Conservation (phyloP, 2,329 filamentous ascomycete species). For the Colletotrichum sp. region DNA sequence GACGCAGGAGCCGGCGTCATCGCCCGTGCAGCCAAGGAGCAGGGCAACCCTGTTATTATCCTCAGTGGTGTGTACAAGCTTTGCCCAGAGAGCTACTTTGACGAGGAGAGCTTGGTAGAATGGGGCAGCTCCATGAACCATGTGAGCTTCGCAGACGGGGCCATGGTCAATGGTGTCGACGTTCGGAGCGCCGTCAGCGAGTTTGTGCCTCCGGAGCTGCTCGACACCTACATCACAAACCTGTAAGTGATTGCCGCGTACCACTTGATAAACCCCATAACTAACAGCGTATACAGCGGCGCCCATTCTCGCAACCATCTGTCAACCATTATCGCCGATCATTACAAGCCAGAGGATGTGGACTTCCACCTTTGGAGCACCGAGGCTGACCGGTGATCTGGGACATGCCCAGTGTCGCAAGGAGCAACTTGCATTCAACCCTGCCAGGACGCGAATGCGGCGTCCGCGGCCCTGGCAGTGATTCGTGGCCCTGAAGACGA, state of each 20-base stretch:
- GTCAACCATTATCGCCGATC: slow-evolving; percentile 76
- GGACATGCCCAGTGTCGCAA: background rate
- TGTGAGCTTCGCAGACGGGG: slow-evolving; percentile 79
- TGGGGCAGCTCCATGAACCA: slow-evolving; percentile 82
- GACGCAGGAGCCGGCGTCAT: slow-evolving; percentile 85
- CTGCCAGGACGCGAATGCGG: slow-evolving; percentile 7
- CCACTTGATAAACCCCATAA: background rate
- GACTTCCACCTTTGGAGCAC: slow-evolving; percentile 57
- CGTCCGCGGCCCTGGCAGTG: slow-evolving; percentile 1
- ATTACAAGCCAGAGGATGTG: slow-evolving; percentile 77
- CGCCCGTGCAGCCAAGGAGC: slow-evolving; percentile 82
- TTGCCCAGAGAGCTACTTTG: slow-evolving; percentile 86
- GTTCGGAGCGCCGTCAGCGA: slow-evolving; percentile 83
- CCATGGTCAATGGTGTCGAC: slow-evolving; percentile 78
- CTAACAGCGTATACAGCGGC: slow-evolving; percentile 48
- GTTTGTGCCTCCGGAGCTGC: slow-evolving; percentile 77
- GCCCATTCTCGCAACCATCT: slow-evolving; percentile 74
- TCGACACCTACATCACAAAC: slow-evolving; percentile 88
- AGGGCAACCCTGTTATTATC: slow-evolving; percentile 85
- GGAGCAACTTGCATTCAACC: slow-evolving; percentile 15
- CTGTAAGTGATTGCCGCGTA: slow-evolving; percentile 43
- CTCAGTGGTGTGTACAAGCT: slow-evolving; percentile 93
- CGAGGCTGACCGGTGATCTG: slow-evolving; percentile 33
- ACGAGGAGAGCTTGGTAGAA: slow-evolving; percentile 83
- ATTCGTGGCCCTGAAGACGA: slow-evolving; percentile 6